phyloP scores from a whole-genome alignment of 495 filamentous ascomycete species.

The Aspergillus kassunensis region DNA sequence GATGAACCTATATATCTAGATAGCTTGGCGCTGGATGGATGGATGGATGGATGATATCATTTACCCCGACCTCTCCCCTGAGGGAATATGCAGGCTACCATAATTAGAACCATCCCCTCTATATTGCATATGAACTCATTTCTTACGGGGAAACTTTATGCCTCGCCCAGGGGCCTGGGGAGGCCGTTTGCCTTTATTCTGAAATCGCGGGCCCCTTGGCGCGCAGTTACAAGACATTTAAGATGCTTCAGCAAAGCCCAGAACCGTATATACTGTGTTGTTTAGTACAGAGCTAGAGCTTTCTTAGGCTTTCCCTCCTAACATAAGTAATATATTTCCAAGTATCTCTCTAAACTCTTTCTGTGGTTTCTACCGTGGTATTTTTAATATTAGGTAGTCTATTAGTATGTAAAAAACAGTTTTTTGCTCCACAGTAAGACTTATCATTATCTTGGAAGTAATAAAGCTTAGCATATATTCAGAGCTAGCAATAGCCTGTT shows the following conservation, averaged over 20 bases:
- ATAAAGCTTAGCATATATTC: not conserved
- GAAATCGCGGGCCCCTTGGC: constrained; percentile 23
- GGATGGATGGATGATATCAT: constrained; percentile 16
- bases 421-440: constrained; percentile 9
- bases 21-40: constrained; percentile 12
- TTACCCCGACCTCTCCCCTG: constrained; percentile 13
- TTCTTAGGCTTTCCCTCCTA: constrained; percentile 22
- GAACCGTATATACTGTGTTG: constrained; percentile 14
- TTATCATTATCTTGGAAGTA: constrained; percentile 6
- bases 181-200: constrained; percentile 22
- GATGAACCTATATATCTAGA: too few relatives aligned
- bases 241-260: constrained; percentile 29
- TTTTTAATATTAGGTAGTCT: constrained; percentile 1
- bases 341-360: constrained; percentile 19
- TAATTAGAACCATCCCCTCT: constrained; percentile 10
- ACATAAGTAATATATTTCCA: constrained; percentile 19
- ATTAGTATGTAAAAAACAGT: constrained; percentile 2
- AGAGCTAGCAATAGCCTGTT: constrained; percentile 13
- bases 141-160: constrained; percentile 15
- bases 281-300: constrained; percentile 18
- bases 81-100: constrained; percentile 13
- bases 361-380: constrained; percentile 8
- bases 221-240: constrained; percentile 25
- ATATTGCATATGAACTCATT: constrained; percentile 10
- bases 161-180: constrained; percentile 25